Percentiles rank a stretch among this genome's conserved stretches.
Evolutionary conservation across 2,329 filamentous ascomycete species (phyloP).

Genomic region (Sphaerulina musiva): DNA sequence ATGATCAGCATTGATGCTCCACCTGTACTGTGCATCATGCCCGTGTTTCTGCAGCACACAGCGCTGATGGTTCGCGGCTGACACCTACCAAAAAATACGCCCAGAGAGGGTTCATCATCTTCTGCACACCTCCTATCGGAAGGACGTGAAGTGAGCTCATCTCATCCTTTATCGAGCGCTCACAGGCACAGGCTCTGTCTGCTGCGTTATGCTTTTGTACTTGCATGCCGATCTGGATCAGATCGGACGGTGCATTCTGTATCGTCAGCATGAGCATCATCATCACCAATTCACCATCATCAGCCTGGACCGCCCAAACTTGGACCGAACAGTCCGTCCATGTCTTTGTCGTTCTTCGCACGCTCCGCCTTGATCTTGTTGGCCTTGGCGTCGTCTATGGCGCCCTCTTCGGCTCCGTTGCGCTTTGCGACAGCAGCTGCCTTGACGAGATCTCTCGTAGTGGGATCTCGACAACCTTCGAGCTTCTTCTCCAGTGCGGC

Average conservation of each 20-base stretch:
- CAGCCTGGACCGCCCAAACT: constrained; percentile 13
- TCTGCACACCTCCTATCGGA: neutral
- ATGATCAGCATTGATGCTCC: neutral
- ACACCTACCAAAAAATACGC: neutral
- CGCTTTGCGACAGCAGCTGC: constrained; percentile 57
- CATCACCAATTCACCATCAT: no score
- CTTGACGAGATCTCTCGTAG: constrained; percentile 64
- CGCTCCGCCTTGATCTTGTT: constrained; percentile 42
- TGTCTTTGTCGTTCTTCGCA: constrained; percentile 35
- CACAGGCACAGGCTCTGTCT: neutral
- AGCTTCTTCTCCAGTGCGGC: constrained; percentile 56
- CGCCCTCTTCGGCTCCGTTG: constrained; percentile 35
- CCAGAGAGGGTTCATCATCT: neutral
- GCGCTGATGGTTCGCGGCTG: constrained; percentile 2
- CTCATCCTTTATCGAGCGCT: neutral
- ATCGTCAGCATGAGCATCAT: neutral
- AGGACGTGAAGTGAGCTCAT: neutral
- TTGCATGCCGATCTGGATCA: neutral
- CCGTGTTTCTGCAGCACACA: no score
- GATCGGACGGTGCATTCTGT: neutral
- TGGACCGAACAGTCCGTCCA: constrained; percentile 43
- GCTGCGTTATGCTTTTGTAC: neutral
- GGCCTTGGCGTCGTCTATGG: constrained; percentile 38
- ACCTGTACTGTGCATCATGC: neutral
- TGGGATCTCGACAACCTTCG: constrained; percentile 66